phyloP scores from a whole-genome alignment of 164 flowering plant genomes.

The Umbilicus rupestris region DNA sequence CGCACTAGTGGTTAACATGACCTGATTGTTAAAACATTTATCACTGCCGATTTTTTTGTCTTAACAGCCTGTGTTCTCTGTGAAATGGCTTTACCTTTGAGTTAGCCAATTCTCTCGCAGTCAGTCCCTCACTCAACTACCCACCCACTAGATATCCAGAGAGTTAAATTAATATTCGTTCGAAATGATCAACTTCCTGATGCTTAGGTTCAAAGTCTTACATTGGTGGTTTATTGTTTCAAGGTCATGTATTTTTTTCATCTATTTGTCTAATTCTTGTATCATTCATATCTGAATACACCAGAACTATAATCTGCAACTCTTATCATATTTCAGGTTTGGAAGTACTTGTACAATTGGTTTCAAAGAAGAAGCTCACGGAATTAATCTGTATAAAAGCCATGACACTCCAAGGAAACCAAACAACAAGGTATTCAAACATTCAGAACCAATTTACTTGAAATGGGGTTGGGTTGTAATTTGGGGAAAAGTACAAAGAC shows the following conservation, averaged over 20 bases:
- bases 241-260: constrained; percentile 17
- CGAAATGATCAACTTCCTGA: not conserved
- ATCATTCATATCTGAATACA: not conserved
- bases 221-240: constrained; percentile 19
- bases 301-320: not conserved
- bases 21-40: constrained; percentile 1
- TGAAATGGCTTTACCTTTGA: not conserved
- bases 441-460: not conserved
- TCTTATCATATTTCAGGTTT: not conserved
- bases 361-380: not conserved
- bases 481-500: not conserved
- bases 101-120: not conserved
- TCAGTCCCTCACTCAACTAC: not conserved
- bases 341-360: no score
- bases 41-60: not conserved
- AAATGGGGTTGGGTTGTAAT: not conserved
- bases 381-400: not conserved
- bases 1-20: constrained; percentile 3
- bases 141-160: not conserved
- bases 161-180: not conserved
- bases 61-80: not conserved
- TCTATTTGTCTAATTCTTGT: not conserved
- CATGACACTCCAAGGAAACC: not conserved
- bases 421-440: not conserved
- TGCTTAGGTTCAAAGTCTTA: constrained; percentile 7